Conservation (phyloP, 2,329 filamentous ascomycete species). For the Tolypocladium guangdongense region DNA sequence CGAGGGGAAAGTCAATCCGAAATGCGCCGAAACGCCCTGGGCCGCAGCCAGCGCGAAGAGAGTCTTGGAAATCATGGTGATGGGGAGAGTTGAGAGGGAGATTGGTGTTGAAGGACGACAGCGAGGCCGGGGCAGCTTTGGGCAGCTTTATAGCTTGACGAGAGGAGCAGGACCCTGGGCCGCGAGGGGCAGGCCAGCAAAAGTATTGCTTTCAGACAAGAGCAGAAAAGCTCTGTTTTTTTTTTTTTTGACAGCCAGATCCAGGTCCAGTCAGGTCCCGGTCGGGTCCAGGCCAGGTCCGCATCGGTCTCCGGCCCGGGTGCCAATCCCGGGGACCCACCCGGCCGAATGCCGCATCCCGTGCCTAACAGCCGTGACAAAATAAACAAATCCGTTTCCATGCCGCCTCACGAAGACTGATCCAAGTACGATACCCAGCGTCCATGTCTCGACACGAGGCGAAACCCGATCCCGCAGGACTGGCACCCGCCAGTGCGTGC, state of each 20-base stretch:
- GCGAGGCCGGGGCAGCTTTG: background rate
- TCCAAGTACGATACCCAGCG: background rate
- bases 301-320: background rate
- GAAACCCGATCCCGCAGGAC: too few species aligned
- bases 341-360: background rate
- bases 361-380: background rate
- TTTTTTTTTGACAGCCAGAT: background rate
- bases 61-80: conserved; percentile 20
- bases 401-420: background rate
- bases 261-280: background rate
- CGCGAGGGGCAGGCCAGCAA: background rate
- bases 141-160: background rate
- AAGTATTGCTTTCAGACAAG: too few species aligned
- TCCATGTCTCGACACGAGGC: background rate
- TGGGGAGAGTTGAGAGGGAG: background rate
- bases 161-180: background rate
- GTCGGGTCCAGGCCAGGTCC: background rate
- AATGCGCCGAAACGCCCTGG: conserved; percentile 34
- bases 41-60: conserved; percentile 23
- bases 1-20: conserved; percentile 32
- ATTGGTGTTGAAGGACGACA: background rate
- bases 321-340: background rate
- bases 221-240: background rate
- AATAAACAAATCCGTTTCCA: background rate
- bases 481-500: too few species aligned